These are phyloP conservation scores for Pyrenochaeta sp. DNA, from an alignment of 2,329 filamentous ascomycete species.

Conservation along the genomic window DNA sequence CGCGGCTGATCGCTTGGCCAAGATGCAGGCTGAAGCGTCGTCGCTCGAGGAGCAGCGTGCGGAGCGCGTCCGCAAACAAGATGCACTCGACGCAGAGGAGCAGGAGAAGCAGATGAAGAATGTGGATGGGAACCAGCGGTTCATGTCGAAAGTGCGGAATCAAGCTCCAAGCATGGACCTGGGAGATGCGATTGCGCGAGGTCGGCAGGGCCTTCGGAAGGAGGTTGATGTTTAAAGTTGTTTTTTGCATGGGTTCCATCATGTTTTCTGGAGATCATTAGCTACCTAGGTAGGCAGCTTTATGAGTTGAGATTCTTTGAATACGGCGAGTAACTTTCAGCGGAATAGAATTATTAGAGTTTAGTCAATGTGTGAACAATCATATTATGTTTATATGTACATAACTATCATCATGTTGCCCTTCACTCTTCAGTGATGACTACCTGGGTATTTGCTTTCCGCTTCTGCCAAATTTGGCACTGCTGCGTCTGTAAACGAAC, in stretches of 20 bases:
- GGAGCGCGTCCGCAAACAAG: constrained; percentile 41
- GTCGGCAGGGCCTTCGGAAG: constrained; percentile 25
- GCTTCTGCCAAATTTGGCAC: no score
- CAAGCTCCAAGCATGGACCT: constrained; percentile 35
- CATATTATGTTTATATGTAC: no score
- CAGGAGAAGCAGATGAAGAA: constrained; percentile 33
- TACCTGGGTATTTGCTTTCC: no score
- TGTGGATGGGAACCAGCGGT: constrained; percentile 32
- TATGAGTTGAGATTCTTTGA: no score
- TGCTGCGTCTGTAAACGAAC: no score
- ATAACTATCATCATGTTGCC: no score
- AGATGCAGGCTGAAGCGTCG: constrained; percentile 44
- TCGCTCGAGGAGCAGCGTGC: constrained; percentile 42
- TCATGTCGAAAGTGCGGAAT: constrained; percentile 31
- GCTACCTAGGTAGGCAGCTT: no score
- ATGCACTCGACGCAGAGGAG: constrained; percentile 43
- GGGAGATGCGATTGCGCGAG: constrained; percentile 38
- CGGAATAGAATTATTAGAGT: no score
- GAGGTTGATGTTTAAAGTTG: constrained; percentile 21
- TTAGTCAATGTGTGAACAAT: no score
- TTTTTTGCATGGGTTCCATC: background rate
- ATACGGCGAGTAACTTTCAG: no score
- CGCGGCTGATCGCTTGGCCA: constrained; percentile 39
- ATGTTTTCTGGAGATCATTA: no score
- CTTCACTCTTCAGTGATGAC: no score